Percentiles rank a stretch among this genome's conserved stretches.
phyloP scores from a whole-genome alignment of 345 rosid species.

The Linum trigynum region DNA sequence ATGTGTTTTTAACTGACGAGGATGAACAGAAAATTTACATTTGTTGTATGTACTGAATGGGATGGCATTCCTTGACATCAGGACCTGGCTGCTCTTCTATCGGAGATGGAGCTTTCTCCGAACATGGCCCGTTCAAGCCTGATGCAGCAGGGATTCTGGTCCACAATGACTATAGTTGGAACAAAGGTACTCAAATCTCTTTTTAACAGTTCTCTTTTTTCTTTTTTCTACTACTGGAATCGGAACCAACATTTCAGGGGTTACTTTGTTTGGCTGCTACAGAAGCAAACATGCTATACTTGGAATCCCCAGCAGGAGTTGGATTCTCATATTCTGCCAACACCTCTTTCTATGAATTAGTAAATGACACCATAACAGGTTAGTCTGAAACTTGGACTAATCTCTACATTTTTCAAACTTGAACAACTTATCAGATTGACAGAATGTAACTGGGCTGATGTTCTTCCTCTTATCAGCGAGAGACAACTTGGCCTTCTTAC shows the following conservation, averaged over 20 bases:
- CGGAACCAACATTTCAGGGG: background rate
- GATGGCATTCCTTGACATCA: background rate
- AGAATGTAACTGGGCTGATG: background rate
- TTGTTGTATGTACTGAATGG: no score
- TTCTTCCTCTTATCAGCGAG: conserved; percentile 8
- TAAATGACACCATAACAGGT: conserved; percentile 20
- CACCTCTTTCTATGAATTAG: conserved; percentile 8
- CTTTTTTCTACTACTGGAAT: background rate
- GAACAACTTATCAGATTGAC: background rate
- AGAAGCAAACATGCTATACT: conserved; percentile 16
- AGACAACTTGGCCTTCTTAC: conserved; percentile 15
- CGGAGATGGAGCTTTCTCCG: conserved; percentile 20
- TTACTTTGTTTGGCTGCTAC: background rate
- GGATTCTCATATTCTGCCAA: conserved; percentile 14
- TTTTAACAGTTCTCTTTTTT: background rate
- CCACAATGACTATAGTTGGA: conserved; percentile 17
- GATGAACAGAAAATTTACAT: no score
- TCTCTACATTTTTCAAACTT: background rate
- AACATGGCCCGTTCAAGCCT: conserved; percentile 19
- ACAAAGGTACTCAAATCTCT: conserved; percentile 8
- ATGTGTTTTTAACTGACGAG: no score
- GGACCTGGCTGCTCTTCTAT: conserved; percentile 23
- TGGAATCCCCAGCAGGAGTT: conserved; percentile 21
- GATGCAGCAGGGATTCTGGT: conserved; percentile 5
- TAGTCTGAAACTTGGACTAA: background rate